Evolutionary conservation across 2,329 filamentous ascomycete species (phyloP), one percentile per base, ranked within the genome.

Genomic region (Rhexocercosporidium sp.): DNA sequence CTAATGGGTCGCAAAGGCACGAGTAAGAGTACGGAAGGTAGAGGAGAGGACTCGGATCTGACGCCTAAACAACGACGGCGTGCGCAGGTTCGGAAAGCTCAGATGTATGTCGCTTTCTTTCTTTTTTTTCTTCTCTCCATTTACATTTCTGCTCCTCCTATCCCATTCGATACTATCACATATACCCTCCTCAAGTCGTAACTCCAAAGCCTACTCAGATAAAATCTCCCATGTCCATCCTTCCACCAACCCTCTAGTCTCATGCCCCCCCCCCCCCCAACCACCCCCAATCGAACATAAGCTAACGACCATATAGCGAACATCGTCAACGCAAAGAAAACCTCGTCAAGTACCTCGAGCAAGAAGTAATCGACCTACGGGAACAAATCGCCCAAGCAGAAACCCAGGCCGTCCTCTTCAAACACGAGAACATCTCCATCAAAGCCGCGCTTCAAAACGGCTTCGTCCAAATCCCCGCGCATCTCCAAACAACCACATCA

Each of bases 301-400:
- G 25, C 49, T 39, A 31, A 59, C 64, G 47, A 44, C 34, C 11
- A 29, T 25, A 44, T 29, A 76, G 74, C 46, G 72, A 75, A 66
- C 75, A 76, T 62, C 73, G 75, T 9, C 71, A 75, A 65, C 71
- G 73, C 39, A 75, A 76, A 66, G 62, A 74, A 49, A 74, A 75
- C 57, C 69, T 74, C 41, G 69, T 72, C 46, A 75, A 75, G 53
- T 66, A 73, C 41, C 66, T 76, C n/a, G 75, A 76, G 62, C 69
- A 76, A 62, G 72, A 75, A 49, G 66, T 74, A 1, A 71, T 72
- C 51, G 66, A 71, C 31, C 69, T 76, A 16, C 72, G 75, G 3
- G 71, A 73, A 18, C 70, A 71, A 70, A 75, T 76, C 14, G 44
- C 71, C 11, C 41, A 54, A 44, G 65, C 68, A 16, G 72, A 74